Base-by-base conservation (phyloP, 257 asterid species). In the Nicotiana knightiana region DNA sequence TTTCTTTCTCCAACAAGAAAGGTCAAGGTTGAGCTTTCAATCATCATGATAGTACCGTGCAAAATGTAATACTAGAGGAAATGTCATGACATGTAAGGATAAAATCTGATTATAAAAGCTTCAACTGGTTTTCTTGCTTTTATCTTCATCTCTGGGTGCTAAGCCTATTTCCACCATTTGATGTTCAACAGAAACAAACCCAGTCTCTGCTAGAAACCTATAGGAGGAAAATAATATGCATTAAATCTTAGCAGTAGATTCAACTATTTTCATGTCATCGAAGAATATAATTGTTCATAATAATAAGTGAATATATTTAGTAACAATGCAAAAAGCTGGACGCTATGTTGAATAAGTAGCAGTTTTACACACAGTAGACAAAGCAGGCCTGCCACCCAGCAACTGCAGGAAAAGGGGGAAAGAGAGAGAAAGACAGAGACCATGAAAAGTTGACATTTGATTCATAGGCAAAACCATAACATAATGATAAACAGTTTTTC, bases 111-210 rank as follows among this genome's bases (percentile, higher is more conserved):
- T 39, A 66, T 75, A 76, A n/a, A 80, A 28, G 39, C 79, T 77
- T 91, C 90, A 91, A 75, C 82, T 83, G 81, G 81, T 82, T 86
- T 91, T 93, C 84, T 82, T 88, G 90, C 73, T 86, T 66, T 48
- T 82, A 30, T 90, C 90, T 78, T 67, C 87, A 28, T 70, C 86
- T 90, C 86, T 87, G 26, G 84, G 85, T 79, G 87, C 88, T 83
- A 96, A 88, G 43, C 98, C 97, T 75, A 94, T 84, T 87, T 94
- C 98, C 85, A 90, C 88, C 97, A 93, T 91, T 86, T 93, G 97
- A 79, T 91, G 88, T 85, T 96, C 93, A 21, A 96, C 92, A 1
- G 98, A 90, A 82, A 94, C 98, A 63, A 96, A 90, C 53, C 97
- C 97, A 1, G 97, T 96, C 85, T 94, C 95, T 33, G 92, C 91